phyloP scores from a whole-genome alignment of 306 rosid species.

The Hippophae rhamnoides region DNA sequence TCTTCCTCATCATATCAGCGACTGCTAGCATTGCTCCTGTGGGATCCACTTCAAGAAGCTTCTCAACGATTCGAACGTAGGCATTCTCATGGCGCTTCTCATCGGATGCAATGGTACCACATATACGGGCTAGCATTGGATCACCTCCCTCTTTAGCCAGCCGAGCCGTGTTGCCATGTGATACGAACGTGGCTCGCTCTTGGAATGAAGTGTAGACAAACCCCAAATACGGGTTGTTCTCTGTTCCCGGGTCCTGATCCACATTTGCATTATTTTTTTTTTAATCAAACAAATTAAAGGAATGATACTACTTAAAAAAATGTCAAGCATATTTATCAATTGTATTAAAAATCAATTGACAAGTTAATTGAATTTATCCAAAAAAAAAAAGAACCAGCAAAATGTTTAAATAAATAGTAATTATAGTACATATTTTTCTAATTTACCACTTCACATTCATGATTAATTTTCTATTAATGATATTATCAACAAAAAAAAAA shows the following conservation, averaged over 20 bases:
- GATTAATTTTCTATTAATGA: no score
- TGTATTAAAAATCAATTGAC: no score
- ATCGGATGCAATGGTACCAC: slow-evolving; percentile 20
- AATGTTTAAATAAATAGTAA: no score
- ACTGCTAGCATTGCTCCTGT: slow-evolving; percentile 4
- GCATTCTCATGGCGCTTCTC: slow-evolving; percentile 24
- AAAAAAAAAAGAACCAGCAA: no score
- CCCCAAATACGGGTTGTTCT: slow-evolving; percentile 66
- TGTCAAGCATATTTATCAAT: no score
- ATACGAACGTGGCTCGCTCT: slow-evolving; percentile 18
- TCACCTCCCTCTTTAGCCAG: slow-evolving; percentile 13
- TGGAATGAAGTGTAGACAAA: slow-evolving; percentile 36
- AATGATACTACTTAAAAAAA: no score
- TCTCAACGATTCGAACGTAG: slow-evolving; percentile 12
- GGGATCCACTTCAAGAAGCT: slow-evolving; percentile 18
- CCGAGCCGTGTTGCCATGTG: slow-evolving; percentile 19
- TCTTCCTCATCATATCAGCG: slow-evolving; percentile 16
- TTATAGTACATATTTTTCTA: no score
- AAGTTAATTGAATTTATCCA: no score
- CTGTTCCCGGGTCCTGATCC: slow-evolving; percentile 49
- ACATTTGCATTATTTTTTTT: no score
- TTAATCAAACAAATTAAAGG: no score
- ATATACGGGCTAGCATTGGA: slow-evolving; percentile 11
- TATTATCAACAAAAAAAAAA: no score
- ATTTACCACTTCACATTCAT: no score